phyloP scores from a whole-genome alignment of 768 basidiomycete species.

The Mycena alexandri region DNA sequence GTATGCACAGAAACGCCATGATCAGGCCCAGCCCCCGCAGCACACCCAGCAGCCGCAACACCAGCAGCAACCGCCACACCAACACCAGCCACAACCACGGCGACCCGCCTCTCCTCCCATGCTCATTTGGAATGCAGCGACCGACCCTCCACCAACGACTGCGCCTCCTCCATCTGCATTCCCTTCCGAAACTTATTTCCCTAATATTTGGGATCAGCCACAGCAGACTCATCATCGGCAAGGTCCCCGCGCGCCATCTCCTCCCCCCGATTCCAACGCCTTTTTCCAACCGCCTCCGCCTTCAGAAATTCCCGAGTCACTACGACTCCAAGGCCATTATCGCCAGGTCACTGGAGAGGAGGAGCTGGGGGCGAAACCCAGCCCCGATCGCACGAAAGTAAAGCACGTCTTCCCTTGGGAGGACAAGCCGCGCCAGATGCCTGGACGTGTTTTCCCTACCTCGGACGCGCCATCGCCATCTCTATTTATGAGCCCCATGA shows the following conservation, averaged over 20 bases:
- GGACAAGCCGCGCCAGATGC: conserved; percentile 72
- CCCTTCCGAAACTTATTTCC: conserved; percentile 82
- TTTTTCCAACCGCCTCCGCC: conserved; percentile 74
- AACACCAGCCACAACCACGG: conserved; percentile 46
- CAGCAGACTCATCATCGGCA: conserved; percentile 54
- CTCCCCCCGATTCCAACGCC: conserved; percentile 55
- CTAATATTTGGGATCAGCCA: conserved; percentile 88
- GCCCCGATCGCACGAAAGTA: conserved; percentile 80
- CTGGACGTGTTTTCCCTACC: conserved; percentile 81
- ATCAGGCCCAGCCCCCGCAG: conserved; percentile 32
- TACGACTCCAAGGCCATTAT: conserved; percentile 83
- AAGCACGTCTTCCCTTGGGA: conserved; percentile 97
- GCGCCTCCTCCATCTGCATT: conserved; percentile 69
- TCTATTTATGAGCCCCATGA: conserved; percentile 54
- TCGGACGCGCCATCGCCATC: conserved; percentile 67
- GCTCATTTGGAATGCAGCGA: conserved; percentile 83
- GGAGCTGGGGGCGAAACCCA: conserved; percentile 55
- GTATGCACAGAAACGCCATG: conserved; percentile 29
- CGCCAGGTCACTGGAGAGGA: conserved; percentile 69
- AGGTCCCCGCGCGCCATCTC: conserved; percentile 47
- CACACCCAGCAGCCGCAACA: conserved; percentile 38
- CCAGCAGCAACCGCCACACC: conserved; percentile 38
- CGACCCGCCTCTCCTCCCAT: conserved; percentile 73
- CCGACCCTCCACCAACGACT: conserved; percentile 82
- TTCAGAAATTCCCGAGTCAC: conserved; percentile 73